These are phyloP conservation scores for Fusarium protoensiforme DNA, from an alignment of 2,329 filamentous ascomycete species.

Conservation along the genomic window DNA sequence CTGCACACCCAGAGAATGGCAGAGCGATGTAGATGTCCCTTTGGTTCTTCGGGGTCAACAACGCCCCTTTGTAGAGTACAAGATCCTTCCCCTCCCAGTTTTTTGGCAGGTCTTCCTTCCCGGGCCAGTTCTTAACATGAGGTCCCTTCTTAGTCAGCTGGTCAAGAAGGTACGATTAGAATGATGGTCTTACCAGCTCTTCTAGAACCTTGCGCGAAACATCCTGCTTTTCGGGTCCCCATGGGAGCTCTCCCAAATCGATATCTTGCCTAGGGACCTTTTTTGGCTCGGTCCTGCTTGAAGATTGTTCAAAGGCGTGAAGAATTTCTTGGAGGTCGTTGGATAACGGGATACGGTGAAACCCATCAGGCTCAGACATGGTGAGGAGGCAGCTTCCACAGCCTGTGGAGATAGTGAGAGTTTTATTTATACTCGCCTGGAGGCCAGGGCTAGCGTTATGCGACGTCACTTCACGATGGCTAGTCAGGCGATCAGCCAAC, in stretches of 20 bases:
- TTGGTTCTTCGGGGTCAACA: not conserved
- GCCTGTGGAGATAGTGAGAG: not conserved
- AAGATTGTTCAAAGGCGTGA: not conserved
- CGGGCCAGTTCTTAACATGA: not conserved
- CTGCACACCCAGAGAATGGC: not conserved
- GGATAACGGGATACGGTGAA: not conserved
- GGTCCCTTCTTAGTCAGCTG: not conserved
- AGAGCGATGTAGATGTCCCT: not conserved
- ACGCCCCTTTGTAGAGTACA: not conserved
- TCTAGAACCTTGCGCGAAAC: not conserved
- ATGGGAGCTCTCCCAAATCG: not conserved
- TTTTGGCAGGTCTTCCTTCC: not conserved
- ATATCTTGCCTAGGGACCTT: not conserved
- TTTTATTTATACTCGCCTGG: not conserved
- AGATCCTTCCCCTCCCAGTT: not conserved
- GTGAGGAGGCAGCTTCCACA: not conserved
- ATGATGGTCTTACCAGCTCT: not conserved
- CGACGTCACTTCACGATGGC: not conserved
- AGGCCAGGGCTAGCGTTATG: not conserved
- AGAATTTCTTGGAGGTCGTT: not conserved
- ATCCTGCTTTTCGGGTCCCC: not conserved
- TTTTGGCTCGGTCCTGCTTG: not conserved
- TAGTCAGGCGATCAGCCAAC: not conserved
- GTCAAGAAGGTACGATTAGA: not conserved
- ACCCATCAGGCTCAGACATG: not conserved